Base-by-base conservation (phyloP, 1,284 basidiomycete species). In the Puccinia brachypodii region DNA sequence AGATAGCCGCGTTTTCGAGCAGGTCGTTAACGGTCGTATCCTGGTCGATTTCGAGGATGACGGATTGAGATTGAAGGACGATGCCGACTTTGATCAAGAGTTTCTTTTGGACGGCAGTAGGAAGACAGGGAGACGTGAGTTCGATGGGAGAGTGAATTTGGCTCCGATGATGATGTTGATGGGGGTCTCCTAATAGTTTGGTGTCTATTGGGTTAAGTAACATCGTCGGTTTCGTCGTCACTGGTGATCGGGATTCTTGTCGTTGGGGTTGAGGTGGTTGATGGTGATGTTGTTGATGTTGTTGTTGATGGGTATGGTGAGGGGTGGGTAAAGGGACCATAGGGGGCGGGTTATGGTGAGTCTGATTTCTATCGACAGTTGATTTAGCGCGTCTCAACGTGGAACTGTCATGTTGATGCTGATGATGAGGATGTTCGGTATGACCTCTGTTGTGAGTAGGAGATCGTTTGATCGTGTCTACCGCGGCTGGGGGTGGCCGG, bases 21-120 rank as follows among this genome's bases (percentile, higher is more conserved):
- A 81, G 44, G 38, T 81, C 78, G 22, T 60, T 64, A 22, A 56
- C 53, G 8, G n/a, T 33, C 9, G 71, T 73, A 40, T 62, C 44
- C 40, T 62, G 53, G 22, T 53, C 42, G 31, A 81, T 72, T 31
- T 81, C 78, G 19, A 81, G 42, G 56, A 81, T 74, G 19, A 81
- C 64, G 0, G 78, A 62, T 6, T 25, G 50, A 47, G 53, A 44
- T 66, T 73, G 78, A 66, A 74, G 28, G 40, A 73, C 40, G 16
- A 81, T 74, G 19, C 36, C 78, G 28, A 81, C 53, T 53, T 81
- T 81, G 53, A 75, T 75, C 1, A 75, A 25, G 3, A 75, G 22
- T 25, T 75, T 75, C 31, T 56, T 75, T 22, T 19, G 28, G 19
- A 19, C 28, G 50, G 33, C 19, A 33, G 40, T 28, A 19, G 60